Evolutionary conservation across 1,284 basidiomycete species (phyloP).

Genomic region (Melampsora larici-populina): DNA sequence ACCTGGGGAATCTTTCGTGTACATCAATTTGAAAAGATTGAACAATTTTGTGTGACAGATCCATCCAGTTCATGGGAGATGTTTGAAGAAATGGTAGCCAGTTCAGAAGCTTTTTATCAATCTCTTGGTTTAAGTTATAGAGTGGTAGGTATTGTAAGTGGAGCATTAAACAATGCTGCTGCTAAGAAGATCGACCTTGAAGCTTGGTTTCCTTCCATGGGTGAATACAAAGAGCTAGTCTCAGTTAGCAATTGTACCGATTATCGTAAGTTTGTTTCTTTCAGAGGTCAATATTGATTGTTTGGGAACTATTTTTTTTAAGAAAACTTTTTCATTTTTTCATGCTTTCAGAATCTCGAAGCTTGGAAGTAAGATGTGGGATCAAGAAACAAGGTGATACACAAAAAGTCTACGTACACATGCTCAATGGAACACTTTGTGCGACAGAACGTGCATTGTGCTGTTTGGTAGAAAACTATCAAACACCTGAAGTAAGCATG

Average conservation of each 20-base stretch:
- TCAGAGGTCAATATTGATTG: not conserved
- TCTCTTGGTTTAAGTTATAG: constrained; percentile 85
- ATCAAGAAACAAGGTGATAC: constrained; percentile 79
- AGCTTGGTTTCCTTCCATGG: constrained; percentile 99
- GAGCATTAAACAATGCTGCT: constrained; percentile 92
- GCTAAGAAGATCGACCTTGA: constrained; percentile 97
- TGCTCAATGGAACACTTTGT: constrained; percentile 95
- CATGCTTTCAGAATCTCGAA: constrained; percentile 68
- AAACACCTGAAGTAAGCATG: constrained; percentile 68
- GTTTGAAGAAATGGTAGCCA: constrained; percentile 85
- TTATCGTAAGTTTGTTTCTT: constrained; percentile 52
- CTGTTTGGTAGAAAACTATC: constrained; percentile 98
- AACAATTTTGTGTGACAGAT: constrained; percentile 92
- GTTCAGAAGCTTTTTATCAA: constrained; percentile 92
- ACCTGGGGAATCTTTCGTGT: constrained; percentile 99
- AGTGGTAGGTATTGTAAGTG: constrained; percentile 91
- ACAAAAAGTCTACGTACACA: constrained; percentile 88
- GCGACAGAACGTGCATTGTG: constrained; percentile 94
- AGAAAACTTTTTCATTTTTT: not conserved
- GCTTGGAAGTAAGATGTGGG: constrained; percentile 83
- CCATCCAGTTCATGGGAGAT: constrained; percentile 90
- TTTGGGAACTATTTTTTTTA: not conserved
- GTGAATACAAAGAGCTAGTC: constrained; percentile 79
- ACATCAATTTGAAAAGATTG: constrained; percentile 99
- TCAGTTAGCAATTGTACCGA: constrained; percentile 57